Evolutionary conservation across 1,284 basidiomycete genomes (phyloP), one percentile per base, ranked within the genome.

Genomic region (Peniophora sp.): DNA sequence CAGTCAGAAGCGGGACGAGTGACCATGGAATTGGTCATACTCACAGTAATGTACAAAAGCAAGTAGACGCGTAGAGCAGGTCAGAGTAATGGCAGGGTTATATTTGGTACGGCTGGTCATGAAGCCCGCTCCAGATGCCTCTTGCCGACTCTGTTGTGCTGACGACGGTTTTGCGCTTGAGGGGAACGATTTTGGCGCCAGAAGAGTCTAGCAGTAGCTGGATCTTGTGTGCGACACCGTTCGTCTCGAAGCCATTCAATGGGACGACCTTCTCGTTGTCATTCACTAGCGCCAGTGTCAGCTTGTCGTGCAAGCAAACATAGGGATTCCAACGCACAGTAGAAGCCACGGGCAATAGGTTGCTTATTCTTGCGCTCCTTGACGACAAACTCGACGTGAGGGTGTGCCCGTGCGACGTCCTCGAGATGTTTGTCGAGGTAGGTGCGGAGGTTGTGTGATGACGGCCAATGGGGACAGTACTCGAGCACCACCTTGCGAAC

Each of bases 81-180:
- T 16, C 39, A 41, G 39, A n/a, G 35, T n/a, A n/a, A n/a, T n/a
- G n/a, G 22, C 22, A 12, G 12, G 44, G 22, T 65, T 59, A 72
- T 57, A 76, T 76, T 56, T 69, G 69, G 66, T 72, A 73, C 27
- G 70, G 64, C 50, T 81, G 77, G 55, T 69, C 68, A 59, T 91
- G 89, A 55, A 91, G 64, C 43, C 89, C 88, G 63, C 84, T 88
- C 89, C 89, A 92, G 57, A 92, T 89, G 50, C 90, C 90, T 65
- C 90, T 81, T 22, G 86, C 75, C 25, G 88, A 77, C 68, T 89
- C 86, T 49, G 84, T 83, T 41, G 78, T 80, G 62, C 85, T 89
- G 71, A 89, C 83, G 34, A 92, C 83, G 19, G 78, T 74, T 54
- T 80, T 74, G 22, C 85, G 66, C 58, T 80, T 91, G 59, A 92